Conservation (phyloP, 495 filamentous ascomycete species). For the Hypoxylon crocopeplum region DNA sequence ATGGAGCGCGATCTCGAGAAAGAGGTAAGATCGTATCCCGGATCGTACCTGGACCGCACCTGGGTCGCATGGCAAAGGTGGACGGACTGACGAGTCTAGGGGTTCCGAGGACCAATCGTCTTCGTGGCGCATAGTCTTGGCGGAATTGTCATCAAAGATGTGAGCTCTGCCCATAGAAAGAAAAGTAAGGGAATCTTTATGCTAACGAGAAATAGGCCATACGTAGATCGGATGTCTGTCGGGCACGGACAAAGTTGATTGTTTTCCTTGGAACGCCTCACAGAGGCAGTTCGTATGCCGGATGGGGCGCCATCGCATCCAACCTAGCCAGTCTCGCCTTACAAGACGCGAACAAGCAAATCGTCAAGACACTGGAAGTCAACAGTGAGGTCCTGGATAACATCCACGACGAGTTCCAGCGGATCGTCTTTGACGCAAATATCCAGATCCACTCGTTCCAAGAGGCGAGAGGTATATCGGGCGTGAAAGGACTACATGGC, state of each 20-base stretch:
- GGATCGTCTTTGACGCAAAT: neutral
- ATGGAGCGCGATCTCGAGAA: slow-evolving; percentile 42
- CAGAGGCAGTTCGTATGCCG: slow-evolving; percentile 43
- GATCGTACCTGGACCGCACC: neutral
- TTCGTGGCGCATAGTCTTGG: slow-evolving; percentile 53
- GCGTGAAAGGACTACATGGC: slow-evolving; percentile 44
- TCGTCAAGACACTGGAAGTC: too few species aligned
- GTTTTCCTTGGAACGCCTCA: slow-evolving; percentile 54
- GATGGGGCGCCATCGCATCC: slow-evolving; percentile 31
- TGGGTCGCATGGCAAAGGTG: too few species aligned
- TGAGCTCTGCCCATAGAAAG: slow-evolving; percentile 21
- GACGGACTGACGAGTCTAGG: slow-evolving; percentile 1
- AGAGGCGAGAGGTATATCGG: slow-evolving; percentile 48
- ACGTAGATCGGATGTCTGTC: slow-evolving; percentile 37
- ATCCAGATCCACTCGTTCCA: slow-evolving; percentile 53
- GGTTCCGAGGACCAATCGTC: slow-evolving; percentile 43
- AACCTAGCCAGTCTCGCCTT: slow-evolving; percentile 34
- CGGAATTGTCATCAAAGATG: slow-evolving; percentile 51
- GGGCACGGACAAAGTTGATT: slow-evolving; percentile 41
- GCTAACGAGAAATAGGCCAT: slow-evolving; percentile 39
- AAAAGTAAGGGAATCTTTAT: slow-evolving; percentile 2
- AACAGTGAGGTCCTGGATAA: neutral
- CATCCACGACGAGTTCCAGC: slow-evolving; percentile 4
- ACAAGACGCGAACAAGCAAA: slow-evolving; percentile 29
- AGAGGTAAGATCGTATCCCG: slow-evolving; percentile 29